These are phyloP conservation scores for Syncephalastrum sp. DNA, from an alignment of 371 early-diverging fungal species.

Conservation along the genomic window DNA sequence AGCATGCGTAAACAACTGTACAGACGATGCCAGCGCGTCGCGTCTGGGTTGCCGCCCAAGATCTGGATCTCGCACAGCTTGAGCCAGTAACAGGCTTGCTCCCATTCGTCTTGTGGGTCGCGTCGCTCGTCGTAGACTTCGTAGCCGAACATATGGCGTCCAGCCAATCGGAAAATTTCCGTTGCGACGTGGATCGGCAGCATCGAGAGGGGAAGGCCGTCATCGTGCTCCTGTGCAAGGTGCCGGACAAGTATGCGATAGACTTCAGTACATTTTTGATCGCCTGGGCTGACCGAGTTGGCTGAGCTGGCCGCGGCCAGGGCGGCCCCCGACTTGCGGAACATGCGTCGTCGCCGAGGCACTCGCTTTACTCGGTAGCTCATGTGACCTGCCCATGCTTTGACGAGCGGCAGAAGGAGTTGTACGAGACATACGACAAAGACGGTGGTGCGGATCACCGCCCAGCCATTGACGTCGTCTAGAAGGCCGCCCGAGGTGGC, in stretches of 20 bases:
- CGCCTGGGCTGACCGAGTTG: constrained; percentile 23
- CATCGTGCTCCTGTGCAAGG: constrained; percentile 15
- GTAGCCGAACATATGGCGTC: constrained; percentile 37
- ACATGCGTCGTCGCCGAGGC: constrained; percentile 13
- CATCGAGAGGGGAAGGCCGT: constrained; percentile 13
- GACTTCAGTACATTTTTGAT: constrained; percentile 29
- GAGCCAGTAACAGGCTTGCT: constrained; percentile 38
- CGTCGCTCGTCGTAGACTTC: constrained; percentile 26
- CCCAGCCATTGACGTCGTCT: constrained; percentile 11
- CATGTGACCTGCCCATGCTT: constrained; percentile 17
- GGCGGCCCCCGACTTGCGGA: background rate
- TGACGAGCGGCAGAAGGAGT: constrained; percentile 28
- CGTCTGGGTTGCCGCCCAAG: constrained; percentile 28
- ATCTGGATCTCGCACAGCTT: constrained; percentile 39
- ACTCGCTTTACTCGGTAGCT: constrained; percentile 33
- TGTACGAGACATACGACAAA: constrained; percentile 33
- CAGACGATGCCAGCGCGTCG: constrained; percentile 27
- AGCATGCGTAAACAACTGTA: constrained; percentile 38
- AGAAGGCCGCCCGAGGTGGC: background rate
- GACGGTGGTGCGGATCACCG: constrained; percentile 23
- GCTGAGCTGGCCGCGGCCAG: constrained; percentile 2
- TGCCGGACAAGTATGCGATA: constrained; percentile 24
- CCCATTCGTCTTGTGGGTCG: constrained; percentile 33
- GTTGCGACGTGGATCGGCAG: constrained; percentile 10
- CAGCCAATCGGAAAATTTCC: constrained; percentile 25